Evolutionary conservation across 2,329 filamentous ascomycete species (phyloP), one percentile per base, ranked within the genome.

Genomic region (Cordyceps tenuipes): DNA sequence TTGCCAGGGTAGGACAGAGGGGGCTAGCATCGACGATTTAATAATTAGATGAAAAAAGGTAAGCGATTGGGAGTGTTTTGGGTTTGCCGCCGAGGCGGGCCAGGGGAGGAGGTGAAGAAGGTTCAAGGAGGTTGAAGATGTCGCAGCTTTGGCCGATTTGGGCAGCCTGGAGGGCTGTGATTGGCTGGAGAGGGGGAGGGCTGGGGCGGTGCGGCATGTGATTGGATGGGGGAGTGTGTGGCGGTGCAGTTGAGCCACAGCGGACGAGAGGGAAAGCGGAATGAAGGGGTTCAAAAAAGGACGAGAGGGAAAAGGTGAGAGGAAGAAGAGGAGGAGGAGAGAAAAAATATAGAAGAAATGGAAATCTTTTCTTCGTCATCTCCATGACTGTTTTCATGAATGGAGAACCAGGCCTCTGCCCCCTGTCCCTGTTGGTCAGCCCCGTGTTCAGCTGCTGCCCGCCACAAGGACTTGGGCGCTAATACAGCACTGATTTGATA

Each of bases 111-210:
- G 29, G 29, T 29, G 3, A 29, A 29, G 29, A 5, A 29, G 29
- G 29, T 23, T 23, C 23, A 23, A 23, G 23, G 23, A 34, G 29
- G 39, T 17, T 29, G 50, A 41, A 53, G 48, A 26, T 58, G 56
- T 58, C 56, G 56, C 56, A 58, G 56, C 26, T 50, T 58, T 58
- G 56, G 36, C 56, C 56, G 21, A 58, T 26, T 58, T 58, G 56
- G 56, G 56, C 9, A 44, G 19, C 12, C n/a, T 46, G 36, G 10
- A 36, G 46, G 12, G 56, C 47, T 46, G 56, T 58, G 56, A 58
- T 58, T 58, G 56, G 56, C 56, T 13, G 39, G 43, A 23, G 34
- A 19, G 9, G 8, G 29, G 5, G 23, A 23, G 23, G 5, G 29
- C 7, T 34, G 17, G 4, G 17, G 19, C 6, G 29, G 29, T 29